A percentile compares a stretch with the other conserved stretches of the same genome.
Evolutionary conservation across 2,329 filamentous ascomycete genomes (phyloP).

Genomic region (Madurella fahalii): DNA sequence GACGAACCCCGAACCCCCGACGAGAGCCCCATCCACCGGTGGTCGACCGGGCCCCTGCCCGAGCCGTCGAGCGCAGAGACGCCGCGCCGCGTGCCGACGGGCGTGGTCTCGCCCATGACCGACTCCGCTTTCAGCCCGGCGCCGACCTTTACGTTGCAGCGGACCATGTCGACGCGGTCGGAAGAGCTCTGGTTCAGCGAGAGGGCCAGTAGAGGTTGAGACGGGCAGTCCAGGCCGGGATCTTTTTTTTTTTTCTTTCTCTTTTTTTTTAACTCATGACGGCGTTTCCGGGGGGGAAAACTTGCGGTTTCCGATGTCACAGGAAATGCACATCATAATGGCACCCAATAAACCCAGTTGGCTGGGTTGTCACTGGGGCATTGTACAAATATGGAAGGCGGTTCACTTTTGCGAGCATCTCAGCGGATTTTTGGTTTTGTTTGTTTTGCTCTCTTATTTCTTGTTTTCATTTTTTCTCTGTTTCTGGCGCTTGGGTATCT

Average conservation of each 20-base stretch:
- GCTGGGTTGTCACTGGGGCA: not conserved
- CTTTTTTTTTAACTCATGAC: not conserved
- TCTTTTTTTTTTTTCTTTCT: not conserved
- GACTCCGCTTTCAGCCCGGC: conserved; percentile 28
- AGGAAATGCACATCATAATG: not conserved
- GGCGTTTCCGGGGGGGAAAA: not conserved
- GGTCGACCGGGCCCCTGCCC: conserved; percentile 8
- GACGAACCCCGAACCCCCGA: conserved; percentile 6
- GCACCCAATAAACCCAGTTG: not conserved
- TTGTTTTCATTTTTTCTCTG: too few species aligned
- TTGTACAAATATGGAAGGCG: not conserved
- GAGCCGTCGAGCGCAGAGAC: not conserved
- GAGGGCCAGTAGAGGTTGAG: not conserved
- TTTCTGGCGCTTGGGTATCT: not conserved
- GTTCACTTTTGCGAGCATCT: not conserved
- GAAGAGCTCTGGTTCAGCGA: conserved; percentile 37
- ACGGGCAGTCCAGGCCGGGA: not conserved
- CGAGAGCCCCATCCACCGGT: conserved; percentile 8
- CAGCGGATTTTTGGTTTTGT: not conserved
- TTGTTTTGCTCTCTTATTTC: not conserved
- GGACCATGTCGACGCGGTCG: conserved; percentile 39
- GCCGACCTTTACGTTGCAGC: conserved; percentile 25
- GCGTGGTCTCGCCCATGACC: conserved; percentile 38
- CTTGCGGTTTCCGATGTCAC: not conserved
- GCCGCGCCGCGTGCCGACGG: conserved; percentile 7